Evolutionary conservation across 2,329 filamentous ascomycete species (phyloP).

Genomic region (Laburnicola sp.): DNA sequence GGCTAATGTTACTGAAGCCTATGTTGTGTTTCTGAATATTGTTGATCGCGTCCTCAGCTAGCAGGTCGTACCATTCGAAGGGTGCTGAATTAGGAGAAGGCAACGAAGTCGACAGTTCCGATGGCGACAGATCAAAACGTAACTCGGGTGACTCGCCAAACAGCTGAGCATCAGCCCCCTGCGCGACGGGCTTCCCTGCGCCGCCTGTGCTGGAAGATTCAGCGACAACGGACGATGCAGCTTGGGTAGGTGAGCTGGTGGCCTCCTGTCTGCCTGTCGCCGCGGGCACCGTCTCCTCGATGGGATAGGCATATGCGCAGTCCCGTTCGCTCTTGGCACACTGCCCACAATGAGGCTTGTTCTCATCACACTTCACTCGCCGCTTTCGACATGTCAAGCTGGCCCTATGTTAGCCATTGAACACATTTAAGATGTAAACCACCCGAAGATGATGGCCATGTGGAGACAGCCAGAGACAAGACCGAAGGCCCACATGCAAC

Average conservation of each 20-base stretch:
- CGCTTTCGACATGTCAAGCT: constrained; percentile 52
- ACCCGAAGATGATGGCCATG: neutral
- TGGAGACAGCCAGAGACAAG: neutral
- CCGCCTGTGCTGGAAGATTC: constrained; percentile 25
- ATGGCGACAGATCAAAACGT: constrained; percentile 35
- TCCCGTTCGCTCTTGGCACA: constrained; percentile 50
- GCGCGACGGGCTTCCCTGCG: constrained; percentile 21
- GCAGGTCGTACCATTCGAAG: constrained; percentile 54
- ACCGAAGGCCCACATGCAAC: neutral
- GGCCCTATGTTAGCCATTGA: constrained; percentile 17
- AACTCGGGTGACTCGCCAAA: constrained; percentile 36
- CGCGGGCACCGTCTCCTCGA: constrained; percentile 13
- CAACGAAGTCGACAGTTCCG: constrained; percentile 36
- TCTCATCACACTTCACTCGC: constrained; percentile 58
- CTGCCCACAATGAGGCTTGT: constrained; percentile 49
- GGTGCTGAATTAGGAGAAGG: constrained; percentile 51
- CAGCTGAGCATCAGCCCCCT: constrained; percentile 25
- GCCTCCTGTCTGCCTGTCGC: constrained; percentile 19
- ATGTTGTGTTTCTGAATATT: constrained; percentile 42
- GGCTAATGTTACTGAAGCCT: constrained; percentile 32
- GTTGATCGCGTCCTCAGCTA: constrained; percentile 50
- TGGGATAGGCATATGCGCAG: constrained; percentile 45
- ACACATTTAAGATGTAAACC: neutral
- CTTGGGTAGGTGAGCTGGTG: constrained; percentile 20
- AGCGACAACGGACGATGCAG: neutral